Percentiles rank a stretch among this genome's conserved stretches.
These are phyloP conservation scores for Solioccasus polychromus DNA, from an alignment of 768 basidiomycete genomes.

Conservation along the genomic window DNA sequence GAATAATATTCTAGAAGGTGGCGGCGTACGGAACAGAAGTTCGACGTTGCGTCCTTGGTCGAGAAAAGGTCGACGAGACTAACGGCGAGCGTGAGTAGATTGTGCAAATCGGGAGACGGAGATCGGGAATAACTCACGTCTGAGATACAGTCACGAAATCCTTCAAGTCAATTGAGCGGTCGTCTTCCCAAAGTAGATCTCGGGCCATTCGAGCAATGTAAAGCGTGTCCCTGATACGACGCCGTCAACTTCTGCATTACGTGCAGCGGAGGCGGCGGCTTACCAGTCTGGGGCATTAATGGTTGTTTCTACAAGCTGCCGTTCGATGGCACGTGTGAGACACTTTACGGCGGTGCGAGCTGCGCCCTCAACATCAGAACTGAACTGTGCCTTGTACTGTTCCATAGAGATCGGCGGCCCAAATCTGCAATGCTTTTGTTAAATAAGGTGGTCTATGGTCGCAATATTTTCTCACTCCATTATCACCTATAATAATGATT, in stretches of 20 bases:
- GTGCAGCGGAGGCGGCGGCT: conserved; percentile 25
- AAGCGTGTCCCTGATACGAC: conserved; percentile 72
- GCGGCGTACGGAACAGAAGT: conserved; percentile 59
- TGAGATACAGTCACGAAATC: conserved; percentile 86
- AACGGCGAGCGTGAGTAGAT: conserved; percentile 24
- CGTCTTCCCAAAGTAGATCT: conserved; percentile 88
- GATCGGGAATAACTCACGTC: conserved; percentile 59
- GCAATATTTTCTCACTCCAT: conserved; percentile 53
- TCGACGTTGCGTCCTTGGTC: conserved; percentile 57
- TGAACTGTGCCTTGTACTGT: conserved; percentile 72
- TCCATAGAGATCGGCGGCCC: conserved; percentile 78
- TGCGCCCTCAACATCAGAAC: conserved; percentile 63
- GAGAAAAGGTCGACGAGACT: conserved; percentile 90
- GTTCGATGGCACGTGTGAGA: conserved; percentile 73
- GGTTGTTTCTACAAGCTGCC: conserved; percentile 67
- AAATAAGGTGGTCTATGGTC: conserved; percentile 8
- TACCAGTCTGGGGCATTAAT: conserved; percentile 96
- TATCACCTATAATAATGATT: conserved; percentile 49
- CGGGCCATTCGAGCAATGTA: conserved; percentile 90
- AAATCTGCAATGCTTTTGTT: conserved; percentile 50
- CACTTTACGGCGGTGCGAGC: conserved; percentile 81
- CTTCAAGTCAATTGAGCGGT: conserved; percentile 70
- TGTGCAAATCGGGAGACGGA: conserved; percentile 13
- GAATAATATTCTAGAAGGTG: conserved; percentile 86
- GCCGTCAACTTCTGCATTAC: conserved; percentile 16